These are phyloP conservation scores for Betula pendula DNA, from an alignment of 306 rosid species.

Conservation along the genomic window DNA sequence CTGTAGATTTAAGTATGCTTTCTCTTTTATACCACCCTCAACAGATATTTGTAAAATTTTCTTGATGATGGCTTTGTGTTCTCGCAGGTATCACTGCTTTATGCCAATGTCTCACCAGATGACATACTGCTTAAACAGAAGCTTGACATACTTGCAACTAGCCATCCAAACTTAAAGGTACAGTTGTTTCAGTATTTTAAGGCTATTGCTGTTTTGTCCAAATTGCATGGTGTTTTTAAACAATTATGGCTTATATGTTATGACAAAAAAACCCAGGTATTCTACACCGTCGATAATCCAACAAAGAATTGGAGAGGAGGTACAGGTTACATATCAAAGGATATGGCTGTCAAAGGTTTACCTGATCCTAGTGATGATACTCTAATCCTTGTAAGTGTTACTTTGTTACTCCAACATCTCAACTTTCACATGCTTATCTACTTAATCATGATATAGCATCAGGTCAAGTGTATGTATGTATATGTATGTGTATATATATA, in stretches of 20 bases:
- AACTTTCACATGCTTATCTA: constrained; percentile 9
- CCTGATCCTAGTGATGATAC: constrained; percentile 77
- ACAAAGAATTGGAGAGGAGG: constrained; percentile 93
- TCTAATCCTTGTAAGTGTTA: constrained; percentile 78
- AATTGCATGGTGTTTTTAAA: constrained; percentile 6
- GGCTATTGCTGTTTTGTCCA: constrained; percentile 12
- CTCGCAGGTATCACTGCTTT: constrained; percentile 77
- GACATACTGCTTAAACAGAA: constrained; percentile 94
- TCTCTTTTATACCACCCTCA: neutral
- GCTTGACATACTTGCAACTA: constrained; percentile 75
- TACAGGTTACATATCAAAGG: constrained; percentile 78
- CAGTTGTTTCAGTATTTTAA: constrained; percentile 8
- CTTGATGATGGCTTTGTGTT: constrained; percentile 34
- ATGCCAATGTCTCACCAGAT: constrained; percentile 85
- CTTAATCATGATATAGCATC: neutral
- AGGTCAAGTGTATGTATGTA: neutral
- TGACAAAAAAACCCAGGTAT: constrained; percentile 50
- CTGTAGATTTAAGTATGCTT: constrained; percentile 6
- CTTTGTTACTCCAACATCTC: constrained; percentile 6
- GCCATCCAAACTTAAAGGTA: constrained; percentile 94
- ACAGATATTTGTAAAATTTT: constrained; percentile 21
- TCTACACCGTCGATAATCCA: constrained; percentile 83
- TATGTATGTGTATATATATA: too few species aligned
- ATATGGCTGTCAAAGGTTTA: constrained; percentile 81
- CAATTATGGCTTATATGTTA: constrained; percentile 7